A percentile compares a stretch with the other conserved stretches of the same genome.
These are phyloP conservation scores for Alternaria metachromatica DNA, from an alignment of 2,329 filamentous ascomycete genomes.

Conservation along the genomic window DNA sequence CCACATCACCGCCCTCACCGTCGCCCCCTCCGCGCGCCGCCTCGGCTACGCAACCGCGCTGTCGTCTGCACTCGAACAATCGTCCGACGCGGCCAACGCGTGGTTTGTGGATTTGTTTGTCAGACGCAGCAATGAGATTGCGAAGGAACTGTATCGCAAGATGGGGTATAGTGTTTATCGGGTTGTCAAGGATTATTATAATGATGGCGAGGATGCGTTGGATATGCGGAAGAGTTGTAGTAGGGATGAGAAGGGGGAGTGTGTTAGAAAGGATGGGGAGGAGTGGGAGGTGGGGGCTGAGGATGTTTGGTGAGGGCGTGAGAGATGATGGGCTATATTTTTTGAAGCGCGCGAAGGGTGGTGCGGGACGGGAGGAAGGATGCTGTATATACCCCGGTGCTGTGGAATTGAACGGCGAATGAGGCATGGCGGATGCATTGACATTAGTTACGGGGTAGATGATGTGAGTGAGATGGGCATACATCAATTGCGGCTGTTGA, in stretches of 20 bases:
- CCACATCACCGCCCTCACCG: slow-evolving; percentile 94
- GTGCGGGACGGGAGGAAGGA: not conserved
- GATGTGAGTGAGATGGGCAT: not conserved
- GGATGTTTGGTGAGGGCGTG: slow-evolving; percentile 74
- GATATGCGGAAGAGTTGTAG: slow-evolving; percentile 95
- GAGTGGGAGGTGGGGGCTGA: slow-evolving; percentile 77
- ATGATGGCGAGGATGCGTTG: slow-evolving; percentile 92
- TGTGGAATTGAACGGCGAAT: not conserved
- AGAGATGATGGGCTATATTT: not conserved
- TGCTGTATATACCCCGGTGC: not conserved
- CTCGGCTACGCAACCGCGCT: slow-evolving; percentile 86
- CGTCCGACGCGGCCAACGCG: slow-evolving; percentile 79
- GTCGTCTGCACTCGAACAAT: slow-evolving; percentile 80
- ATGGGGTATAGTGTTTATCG: slow-evolving; percentile 91
- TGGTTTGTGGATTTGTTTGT: slow-evolving; percentile 99
- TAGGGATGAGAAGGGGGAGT: slow-evolving; percentile 76
- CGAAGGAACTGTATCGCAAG: slow-evolving; percentile 85
- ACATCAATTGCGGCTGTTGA: not conserved
- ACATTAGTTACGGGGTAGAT: not conserved
- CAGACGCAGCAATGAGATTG: slow-evolving; percentile 82
- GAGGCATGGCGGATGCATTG: not conserved
- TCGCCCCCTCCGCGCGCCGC: slow-evolving; percentile 83
- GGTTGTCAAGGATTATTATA: slow-evolving; percentile 90
- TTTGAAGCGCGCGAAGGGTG: not conserved
- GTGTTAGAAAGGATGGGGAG: slow-evolving; percentile 83